Conservation (phyloP, 139 green algal species). For the Microglena sp. region DNA sequence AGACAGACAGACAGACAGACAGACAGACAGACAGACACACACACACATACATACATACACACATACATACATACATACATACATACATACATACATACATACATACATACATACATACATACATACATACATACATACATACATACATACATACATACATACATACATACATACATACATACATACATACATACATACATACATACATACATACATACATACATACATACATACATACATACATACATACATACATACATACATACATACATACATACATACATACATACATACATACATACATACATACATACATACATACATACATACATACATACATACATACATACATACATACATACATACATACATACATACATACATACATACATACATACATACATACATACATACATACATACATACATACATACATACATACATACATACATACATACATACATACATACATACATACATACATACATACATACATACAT, state of each 20-base stretch:
- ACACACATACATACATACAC: background rate
- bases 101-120: background rate
- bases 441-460: too few species aligned
- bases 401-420: too few species aligned
- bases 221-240: background rate
- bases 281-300: too few species aligned
- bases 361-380: too few species aligned
- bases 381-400: too few species aligned
- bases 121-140: background rate
- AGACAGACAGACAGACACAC: conserved; percentile 3
- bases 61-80: background rate
- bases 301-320: too few species aligned
- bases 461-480: too few species aligned
- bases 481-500: too few species aligned
- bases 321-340: too few species aligned
- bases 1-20: too few species aligned
- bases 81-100: background rate
- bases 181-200: background rate
- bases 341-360: too few species aligned
- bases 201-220: background rate
- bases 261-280: background rate
- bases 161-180: background rate
- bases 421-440: too few species aligned
- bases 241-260: background rate
- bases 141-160: background rate